Evolutionary conservation across 768 basidiomycete genomes (phyloP), one percentile per base, ranked within the genome.

Genomic region (Coprinellus micaceus): DNA sequence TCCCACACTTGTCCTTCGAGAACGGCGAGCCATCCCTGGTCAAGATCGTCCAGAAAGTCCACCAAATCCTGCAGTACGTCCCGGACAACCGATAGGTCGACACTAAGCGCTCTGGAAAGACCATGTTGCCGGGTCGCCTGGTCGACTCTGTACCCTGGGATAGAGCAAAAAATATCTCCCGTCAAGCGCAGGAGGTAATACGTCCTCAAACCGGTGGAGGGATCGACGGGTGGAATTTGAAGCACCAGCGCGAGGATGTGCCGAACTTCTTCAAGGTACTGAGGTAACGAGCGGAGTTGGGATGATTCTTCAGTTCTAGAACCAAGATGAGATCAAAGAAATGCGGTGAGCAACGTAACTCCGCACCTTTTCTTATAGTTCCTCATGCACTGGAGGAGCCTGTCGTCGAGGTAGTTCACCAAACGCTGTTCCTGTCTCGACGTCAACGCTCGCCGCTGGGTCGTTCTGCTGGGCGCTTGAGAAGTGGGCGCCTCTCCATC

Each of bases 141-240:
- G 15, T 47, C 28, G 5, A 69, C 40, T 13, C 71, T 68, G 64
- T 92, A 92, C 4, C 88, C 86, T 4, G 80, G 71, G 9, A 89
- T 78, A 10, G 82, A 76, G 56, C 68, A 71, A 60, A 91, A 71
- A 17, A 82, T 75, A 47, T 91, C 89, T 52, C 82, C 82, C 2
- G 88, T 91, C 7, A 91, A 73, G 25, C 83, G 84, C 22, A 92
- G 81, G n/a, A 91, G 74, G 57, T 83, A 82, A 2, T 83, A 75
- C 7, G 77, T 83, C 9, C 90, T 82, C 3, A 91, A 75, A 13
- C 82, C 72, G 3, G 85, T 81, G 2, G 89, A 90, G 0, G 87
- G 85, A 58, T 84, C 82, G 15, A 88, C 67, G 12, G 90, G 89
- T 0, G 89, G 90, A 48, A 91, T 87, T 64, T 85, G 88, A 19